phyloP scores from a whole-genome alignment of 306 rosid species.

The Trifolium dubium region DNA sequence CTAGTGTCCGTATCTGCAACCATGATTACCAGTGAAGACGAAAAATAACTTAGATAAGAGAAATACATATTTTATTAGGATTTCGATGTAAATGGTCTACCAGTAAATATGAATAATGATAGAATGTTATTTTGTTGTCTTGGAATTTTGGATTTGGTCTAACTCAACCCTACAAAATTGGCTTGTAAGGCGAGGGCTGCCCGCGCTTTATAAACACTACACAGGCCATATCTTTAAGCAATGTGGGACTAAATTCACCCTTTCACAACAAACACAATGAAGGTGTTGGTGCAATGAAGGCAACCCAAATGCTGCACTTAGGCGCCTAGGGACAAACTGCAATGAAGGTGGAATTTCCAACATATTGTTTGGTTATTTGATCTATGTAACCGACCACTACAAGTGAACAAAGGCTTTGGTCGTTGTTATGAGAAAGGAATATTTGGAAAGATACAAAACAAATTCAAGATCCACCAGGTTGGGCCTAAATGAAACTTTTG shows the following conservation, averaged over 20 bases:
- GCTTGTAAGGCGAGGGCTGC: no score
- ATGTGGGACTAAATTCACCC: no score
- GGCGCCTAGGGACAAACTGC: no score
- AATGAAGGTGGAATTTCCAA: no score
- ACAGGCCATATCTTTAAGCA: no score
- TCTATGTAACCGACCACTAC: background rate
- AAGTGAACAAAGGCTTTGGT: constrained; percentile 1
- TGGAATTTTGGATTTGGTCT: no score
- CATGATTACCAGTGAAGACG: constrained; percentile 33
- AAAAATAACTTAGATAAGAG: constrained; percentile 3
- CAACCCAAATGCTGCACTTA: no score
- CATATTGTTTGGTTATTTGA: background rate
- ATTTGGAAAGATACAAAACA: background rate
- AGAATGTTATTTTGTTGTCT: background rate
- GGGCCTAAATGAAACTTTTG: background rate
- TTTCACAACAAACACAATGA: no score
- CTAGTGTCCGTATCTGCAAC: constrained; percentile 90
- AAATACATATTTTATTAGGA: background rate
- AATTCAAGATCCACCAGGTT: background rate
- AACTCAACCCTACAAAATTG: no score
- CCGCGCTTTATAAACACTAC: no score
- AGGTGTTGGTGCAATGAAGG: no score
- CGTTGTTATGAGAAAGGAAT: constrained; percentile 11
- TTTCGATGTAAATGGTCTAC: background rate
- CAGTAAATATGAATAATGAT: background rate